Base-by-base conservation (phyloP, 192 early-diverging fungal species). In the Backusella morwellensis region DNA sequence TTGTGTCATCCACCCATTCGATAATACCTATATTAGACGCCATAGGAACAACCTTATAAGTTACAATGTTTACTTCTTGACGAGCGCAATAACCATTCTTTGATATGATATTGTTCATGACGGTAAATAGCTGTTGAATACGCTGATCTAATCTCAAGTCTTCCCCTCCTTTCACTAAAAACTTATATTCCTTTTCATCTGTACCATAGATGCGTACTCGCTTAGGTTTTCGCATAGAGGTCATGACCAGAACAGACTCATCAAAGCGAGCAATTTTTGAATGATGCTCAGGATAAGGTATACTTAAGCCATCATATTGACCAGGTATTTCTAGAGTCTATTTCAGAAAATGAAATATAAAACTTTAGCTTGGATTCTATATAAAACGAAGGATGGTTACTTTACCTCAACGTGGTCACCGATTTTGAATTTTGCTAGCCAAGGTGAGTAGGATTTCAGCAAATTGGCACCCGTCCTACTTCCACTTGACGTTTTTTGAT, bases 151-250 rank as follows among this genome's bases (percentile, higher is more conserved):
- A 77, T 26, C 94, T 82, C 35, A 95, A 80, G 80, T 95, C 94
- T 74, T 95, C 94, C n/a, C 94, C 94, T 34, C 93, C 94, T 90
- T 95, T 95, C 12, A 94, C 91, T 17, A 95, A 85, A 77, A 91
- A 94, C 17, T 85, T 77, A 67, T 94, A 88, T 59, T 92, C 90
- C 23, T 89, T 90, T 68, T 92, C 94, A 70, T 95, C 94, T 17
- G 87, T 89, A 12, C 92, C 94, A 50, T 90, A 81, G 26, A 95
- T 93, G 26, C 77, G 83, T 38, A 94, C 78, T 50, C 88, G 77
- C 75, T 94, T 95, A 21, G 93, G 93, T 52, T 91, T 87, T 54
- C 93, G 81, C 63, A 95, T 86, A 17, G 93, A 94, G 35, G 72
- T 75, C 89, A 95, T 89, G 2, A 91, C 89, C 8, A 94, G 80